Conservation (phyloP, 1,284 basidiomycete genomes). For the Cryptococcus sp. region DNA sequence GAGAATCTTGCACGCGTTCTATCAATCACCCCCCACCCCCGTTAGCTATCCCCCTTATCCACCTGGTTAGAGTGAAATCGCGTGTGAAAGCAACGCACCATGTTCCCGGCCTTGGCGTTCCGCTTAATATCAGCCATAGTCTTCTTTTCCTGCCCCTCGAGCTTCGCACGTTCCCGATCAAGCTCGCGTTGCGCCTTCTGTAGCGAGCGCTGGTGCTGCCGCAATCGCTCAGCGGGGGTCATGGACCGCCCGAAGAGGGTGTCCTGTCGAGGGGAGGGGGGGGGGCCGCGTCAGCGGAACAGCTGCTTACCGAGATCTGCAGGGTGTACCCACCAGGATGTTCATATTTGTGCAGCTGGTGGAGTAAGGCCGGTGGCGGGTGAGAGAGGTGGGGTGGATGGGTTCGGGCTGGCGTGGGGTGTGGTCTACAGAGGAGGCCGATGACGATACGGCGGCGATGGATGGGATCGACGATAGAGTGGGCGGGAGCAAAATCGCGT, state of each 20-base stretch:
- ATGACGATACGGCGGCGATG: no score
- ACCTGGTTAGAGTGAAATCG: neutral
- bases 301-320: neutral
- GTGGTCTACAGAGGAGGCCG: no score
- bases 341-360: constrained; percentile 25
- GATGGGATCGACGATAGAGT: neutral
- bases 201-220: constrained; percentile 92
- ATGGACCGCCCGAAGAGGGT: constrained; percentile 89
- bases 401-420: no score
- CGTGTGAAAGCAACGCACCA: constrained; percentile 58
- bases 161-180: constrained; percentile 88
- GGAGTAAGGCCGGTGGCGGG: neutral
- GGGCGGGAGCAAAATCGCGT: constrained; percentile 2
- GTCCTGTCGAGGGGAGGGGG: constrained; percentile 58
- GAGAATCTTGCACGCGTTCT: constrained; percentile 99
- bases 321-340: constrained; percentile 32
- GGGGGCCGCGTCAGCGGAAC: neutral
- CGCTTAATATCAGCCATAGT: constrained; percentile 92
- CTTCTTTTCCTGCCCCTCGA: constrained; percentile 94
- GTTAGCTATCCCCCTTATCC: neutral
- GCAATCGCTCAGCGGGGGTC: constrained; percentile 91
- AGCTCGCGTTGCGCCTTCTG: constrained; percentile 96
- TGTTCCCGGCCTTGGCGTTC: constrained; percentile 91
- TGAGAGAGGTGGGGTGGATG: neutral
- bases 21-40: neutral